These are phyloP conservation scores for Fraxinus nigra DNA, from an alignment of 305 asterid genomes.

Conservation along the genomic window DNA sequence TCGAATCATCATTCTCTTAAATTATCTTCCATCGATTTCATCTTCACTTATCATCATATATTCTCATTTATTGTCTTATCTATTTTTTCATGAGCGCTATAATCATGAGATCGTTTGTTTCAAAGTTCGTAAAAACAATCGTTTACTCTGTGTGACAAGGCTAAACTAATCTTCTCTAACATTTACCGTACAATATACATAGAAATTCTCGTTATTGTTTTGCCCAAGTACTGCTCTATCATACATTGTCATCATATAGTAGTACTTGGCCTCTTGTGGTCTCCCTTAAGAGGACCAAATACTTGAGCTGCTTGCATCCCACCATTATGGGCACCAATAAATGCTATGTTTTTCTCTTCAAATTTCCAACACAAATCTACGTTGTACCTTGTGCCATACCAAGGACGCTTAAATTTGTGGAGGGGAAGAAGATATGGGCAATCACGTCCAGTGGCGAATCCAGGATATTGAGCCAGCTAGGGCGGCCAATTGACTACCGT, in stretches of 20 bases:
- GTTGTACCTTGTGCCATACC: neutral
- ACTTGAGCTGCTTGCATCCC: neutral
- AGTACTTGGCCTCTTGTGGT: neutral
- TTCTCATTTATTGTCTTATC: neutral
- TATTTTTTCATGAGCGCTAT: neutral
- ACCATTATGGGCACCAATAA: neutral
- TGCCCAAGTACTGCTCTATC: neutral
- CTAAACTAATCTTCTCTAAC: neutral
- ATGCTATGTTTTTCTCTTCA: neutral
- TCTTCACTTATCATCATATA: too few species aligned
- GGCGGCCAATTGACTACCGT: too few species aligned
- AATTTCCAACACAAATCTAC: neutral
- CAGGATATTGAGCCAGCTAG: too few species aligned
- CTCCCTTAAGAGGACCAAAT: neutral
- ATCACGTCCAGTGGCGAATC: too few species aligned
- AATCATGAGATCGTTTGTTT: neutral
- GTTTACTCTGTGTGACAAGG: neutral
- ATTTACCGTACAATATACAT: neutral
- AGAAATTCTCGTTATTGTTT: neutral
- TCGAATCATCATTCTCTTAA: too few species aligned
- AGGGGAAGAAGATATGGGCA: neutral
- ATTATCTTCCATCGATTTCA: neutral
- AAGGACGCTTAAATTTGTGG: neutral
- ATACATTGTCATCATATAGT: neutral
- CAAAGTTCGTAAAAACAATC: neutral